These are phyloP conservation scores for Paradendryphiella salina DNA, from an alignment of 2,329 filamentous ascomycete genomes.

Conservation along the genomic window DNA sequence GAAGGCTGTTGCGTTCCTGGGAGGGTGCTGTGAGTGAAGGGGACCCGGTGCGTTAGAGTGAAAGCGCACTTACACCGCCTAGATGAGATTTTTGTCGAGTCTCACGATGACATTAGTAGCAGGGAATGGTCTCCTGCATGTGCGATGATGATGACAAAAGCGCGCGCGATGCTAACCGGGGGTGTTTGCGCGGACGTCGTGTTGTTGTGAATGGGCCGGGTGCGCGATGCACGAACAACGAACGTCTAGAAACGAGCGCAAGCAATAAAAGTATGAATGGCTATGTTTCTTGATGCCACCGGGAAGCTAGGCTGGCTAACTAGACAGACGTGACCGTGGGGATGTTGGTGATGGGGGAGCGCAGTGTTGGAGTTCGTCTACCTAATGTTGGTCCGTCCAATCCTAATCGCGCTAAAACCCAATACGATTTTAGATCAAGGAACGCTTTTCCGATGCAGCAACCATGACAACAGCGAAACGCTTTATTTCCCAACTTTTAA, in stretches of 20 bases:
- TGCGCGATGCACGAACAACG: conserved; percentile 23
- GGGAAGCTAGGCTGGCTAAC: conserved; percentile 14
- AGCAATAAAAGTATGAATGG: conserved; percentile 15
- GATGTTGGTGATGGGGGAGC: conserved; percentile 28
- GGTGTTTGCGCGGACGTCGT: conserved; percentile 21
- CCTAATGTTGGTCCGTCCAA: conserved; percentile 22
- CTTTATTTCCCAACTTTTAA: conserved; percentile 15
- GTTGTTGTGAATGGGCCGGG: conserved; percentile 27
- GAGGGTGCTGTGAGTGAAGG: conserved; percentile 26
- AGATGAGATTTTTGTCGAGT: conserved; percentile 9
- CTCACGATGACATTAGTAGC: conserved; percentile 33
- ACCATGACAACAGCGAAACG: conserved; percentile 23
- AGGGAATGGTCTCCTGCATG: conserved; percentile 23
- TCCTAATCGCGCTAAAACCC: conserved; percentile 17
- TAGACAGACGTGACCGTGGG: conserved; percentile 23
- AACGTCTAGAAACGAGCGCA: conserved; percentile 3
- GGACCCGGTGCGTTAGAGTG: conserved; percentile 14
- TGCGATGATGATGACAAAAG: conserved; percentile 21
- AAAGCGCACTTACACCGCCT: conserved; percentile 33
- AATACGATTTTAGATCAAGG: conserved; percentile 18
- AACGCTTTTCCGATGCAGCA: conserved; percentile 21
- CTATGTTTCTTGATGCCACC: conserved; percentile 17
- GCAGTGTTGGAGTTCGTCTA: conserved; percentile 17
- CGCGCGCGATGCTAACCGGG: conserved; percentile 25
- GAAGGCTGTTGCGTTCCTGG: conserved; percentile 26